Evolutionary conservation across 164 flowering plant species (phyloP), one percentile per base, ranked within the genome.

Genomic region (Stephania cephalantha): DNA sequence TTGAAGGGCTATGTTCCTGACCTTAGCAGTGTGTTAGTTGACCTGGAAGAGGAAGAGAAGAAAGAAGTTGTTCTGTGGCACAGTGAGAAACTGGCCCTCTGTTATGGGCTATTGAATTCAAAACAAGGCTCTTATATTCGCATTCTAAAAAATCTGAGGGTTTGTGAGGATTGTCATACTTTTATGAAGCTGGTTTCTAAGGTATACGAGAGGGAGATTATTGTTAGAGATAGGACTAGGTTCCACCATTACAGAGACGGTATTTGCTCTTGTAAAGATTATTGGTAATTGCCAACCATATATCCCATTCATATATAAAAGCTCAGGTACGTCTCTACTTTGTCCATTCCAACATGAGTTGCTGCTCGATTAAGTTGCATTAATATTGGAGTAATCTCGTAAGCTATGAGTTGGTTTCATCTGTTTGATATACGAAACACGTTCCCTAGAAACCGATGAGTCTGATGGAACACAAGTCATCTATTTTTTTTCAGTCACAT

Each of bases 21-120:
- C 58, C 75, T 83, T 8, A 31, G 71, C 18, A 67, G 82, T 76
- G 90, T 88, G 75, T 78, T 88, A 78, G 83, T 86, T 71, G 89
- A 91, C 83, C 29, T 92, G 74, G 87, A 88, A 35, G 97, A 90
- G 63, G 93, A 90, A 65, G 91, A 88, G 73, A 91, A 93, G 73
- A 77, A 79, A 77, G 86, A 90, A 25, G 86, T 78, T 52, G 78
- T 90, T 73, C 80, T 89, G 30, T 87, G 86, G 88, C 95, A 93
- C 61, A 88, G 95, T 74, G 95, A 91, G 85, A 93, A 92, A 84
- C 80, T 92, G 76, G 98, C 97, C 5, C 84, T 92, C 20, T 86
- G 87, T 71, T 91, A 81, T 75, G 94, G 88, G 20, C 77, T 92
- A 61, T 53, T 89, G 53, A 83, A 68, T 71, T 68, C 64, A 63